phyloP scores from a whole-genome alignment of 306 rosid species.

The Styphnolobium japonicum region DNA sequence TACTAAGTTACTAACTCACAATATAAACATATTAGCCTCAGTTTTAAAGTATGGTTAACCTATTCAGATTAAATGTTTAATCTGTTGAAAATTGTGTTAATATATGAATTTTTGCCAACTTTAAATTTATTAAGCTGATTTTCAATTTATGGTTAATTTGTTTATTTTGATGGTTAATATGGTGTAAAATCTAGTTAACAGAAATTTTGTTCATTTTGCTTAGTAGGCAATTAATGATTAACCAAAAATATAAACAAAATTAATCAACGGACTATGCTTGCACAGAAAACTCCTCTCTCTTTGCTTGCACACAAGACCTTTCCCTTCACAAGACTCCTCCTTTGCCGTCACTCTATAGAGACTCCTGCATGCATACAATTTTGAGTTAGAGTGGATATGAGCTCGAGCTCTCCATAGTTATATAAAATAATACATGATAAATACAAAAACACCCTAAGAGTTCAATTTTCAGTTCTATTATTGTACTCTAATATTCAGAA shows the following conservation, averaged over 20 bases:
- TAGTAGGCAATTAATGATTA: background rate
- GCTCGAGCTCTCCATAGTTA: background rate
- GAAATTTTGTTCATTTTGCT: background rate
- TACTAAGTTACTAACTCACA: too few species aligned
- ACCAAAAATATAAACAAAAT: background rate
- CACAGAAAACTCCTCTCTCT: background rate
- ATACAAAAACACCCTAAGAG: background rate
- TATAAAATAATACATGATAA: background rate
- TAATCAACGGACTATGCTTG: constrained; percentile 5
- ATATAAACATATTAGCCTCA: too few species aligned
- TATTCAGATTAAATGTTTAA: background rate
- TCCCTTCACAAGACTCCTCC: background rate
- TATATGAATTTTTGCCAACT: background rate
- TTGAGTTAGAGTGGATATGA: background rate
- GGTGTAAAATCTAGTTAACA: background rate
- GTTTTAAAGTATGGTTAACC: background rate
- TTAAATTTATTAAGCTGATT: background rate
- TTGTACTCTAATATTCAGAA: background rate
- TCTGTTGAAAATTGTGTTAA: background rate
- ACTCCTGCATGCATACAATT: background rate
- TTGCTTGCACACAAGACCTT: background rate
- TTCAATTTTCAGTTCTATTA: background rate
- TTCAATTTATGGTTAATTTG: background rate
- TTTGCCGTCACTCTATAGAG: background rate
- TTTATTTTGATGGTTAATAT: too few species aligned